Conservation (phyloP, 495 filamentous ascomycete genomes). For the Neurospora hispaniola region DNA sequence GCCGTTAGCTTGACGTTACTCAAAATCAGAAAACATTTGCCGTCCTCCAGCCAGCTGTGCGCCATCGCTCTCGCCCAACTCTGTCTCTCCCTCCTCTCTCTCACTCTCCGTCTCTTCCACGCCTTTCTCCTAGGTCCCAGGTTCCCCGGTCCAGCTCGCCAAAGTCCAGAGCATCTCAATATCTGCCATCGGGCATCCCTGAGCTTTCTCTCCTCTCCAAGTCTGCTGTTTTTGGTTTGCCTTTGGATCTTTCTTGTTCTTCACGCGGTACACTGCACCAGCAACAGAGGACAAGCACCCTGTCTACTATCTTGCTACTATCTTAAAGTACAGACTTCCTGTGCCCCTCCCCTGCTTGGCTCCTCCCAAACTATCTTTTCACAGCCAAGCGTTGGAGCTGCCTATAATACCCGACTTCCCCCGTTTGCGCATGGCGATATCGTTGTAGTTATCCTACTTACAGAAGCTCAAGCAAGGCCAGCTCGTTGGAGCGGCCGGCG, state of each 20-base stretch:
- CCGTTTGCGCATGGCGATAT: constrained; percentile 22
- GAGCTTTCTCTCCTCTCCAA: background rate
- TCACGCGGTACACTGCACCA: background rate
- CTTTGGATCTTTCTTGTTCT: constrained; percentile 5
- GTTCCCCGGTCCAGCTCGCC: background rate
- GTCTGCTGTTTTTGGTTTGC: background rate
- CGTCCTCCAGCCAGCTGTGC: background rate
- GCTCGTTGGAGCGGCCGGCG: constrained; percentile 28
- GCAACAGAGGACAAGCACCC: background rate
- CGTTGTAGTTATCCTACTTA: constrained; percentile 15
- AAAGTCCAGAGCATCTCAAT: background rate
- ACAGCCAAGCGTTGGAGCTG: background rate
- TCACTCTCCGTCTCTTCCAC: background rate
- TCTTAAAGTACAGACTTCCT: constrained; percentile 1
- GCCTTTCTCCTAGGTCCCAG: background rate
- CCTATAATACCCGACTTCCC: constrained; percentile 1
- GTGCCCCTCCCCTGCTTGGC: constrained; percentile 6
- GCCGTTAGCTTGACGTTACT: background rate
- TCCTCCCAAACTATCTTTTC: constrained; percentile 9
- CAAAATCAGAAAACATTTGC: background rate
- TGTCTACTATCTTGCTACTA: background rate
- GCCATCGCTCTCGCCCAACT: background rate
- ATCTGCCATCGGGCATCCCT: background rate
- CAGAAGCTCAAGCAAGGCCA: constrained; percentile 19
- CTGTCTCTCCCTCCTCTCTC: background rate